These are phyloP conservation scores for Stereocaulon alpinum DNA, from an alignment of 495 filamentous ascomycete genomes.

Conservation along the genomic window DNA sequence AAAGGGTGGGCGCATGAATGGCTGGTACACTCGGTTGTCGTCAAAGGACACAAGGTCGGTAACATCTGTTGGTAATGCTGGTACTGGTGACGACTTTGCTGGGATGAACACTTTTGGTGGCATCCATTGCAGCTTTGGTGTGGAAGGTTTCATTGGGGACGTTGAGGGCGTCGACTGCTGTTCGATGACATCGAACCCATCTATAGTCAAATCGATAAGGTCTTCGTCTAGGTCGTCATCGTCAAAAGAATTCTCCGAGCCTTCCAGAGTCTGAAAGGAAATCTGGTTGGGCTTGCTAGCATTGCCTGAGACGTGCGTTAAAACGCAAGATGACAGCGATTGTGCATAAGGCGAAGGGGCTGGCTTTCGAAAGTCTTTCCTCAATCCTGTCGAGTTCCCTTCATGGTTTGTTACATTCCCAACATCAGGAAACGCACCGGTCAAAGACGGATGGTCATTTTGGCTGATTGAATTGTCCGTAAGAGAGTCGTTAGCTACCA, in stretches of 20 bases:
- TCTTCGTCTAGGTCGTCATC: conserved; percentile 12
- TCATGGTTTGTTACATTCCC: not conserved
- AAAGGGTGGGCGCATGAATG: conserved; percentile 20
- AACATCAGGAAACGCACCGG: not conserved
- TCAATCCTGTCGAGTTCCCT: not conserved
- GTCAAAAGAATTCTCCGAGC: conserved; percentile 9
- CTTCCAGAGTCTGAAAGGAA: not conserved
- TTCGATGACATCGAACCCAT: not conserved
- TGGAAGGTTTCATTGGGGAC: not conserved
- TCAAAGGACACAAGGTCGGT: conserved; percentile 4
- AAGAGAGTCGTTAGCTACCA: too few relatives aligned
- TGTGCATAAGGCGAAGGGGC: not conserved
- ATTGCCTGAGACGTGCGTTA: conserved; percentile 7
- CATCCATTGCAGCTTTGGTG: conserved; percentile 13
- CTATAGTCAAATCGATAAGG: not conserved
- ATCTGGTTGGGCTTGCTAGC: not conserved
- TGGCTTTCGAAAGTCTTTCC: not conserved
- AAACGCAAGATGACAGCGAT: conserved; percentile 2
- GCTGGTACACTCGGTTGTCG: conserved; percentile 4
- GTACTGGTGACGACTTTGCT: conserved; percentile 7
- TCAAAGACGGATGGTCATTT: not conserved
- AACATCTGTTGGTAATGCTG: not conserved
- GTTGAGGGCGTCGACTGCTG: conserved; percentile 1
- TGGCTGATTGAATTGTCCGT: not conserved
- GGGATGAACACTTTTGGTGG: conserved; percentile 12